These are phyloP conservation scores for Didymella keratinophila DNA, from an alignment of 2,329 filamentous ascomycete species.

Conservation along the genomic window DNA sequence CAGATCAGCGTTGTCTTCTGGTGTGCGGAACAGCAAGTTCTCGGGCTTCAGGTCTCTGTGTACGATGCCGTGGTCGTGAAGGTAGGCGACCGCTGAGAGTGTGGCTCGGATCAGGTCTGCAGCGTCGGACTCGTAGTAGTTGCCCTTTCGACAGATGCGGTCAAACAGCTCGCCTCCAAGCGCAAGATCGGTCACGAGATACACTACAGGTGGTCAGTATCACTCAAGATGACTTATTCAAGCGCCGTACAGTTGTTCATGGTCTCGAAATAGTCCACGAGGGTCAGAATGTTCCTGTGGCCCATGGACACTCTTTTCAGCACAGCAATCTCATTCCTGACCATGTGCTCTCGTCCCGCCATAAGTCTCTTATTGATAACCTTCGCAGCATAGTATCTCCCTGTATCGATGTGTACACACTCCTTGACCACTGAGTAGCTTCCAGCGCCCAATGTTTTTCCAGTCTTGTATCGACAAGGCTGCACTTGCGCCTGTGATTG, in stretches of 20 bases:
- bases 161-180: conserved; percentile 97
- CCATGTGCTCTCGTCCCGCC: conserved; percentile 98
- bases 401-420: conserved; percentile 97
- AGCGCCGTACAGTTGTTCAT: conserved; percentile 84
- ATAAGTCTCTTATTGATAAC: conserved; percentile 99
- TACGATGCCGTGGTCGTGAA: conserved; percentile 98
- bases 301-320: conserved; percentile 99
- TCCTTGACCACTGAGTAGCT: conserved; percentile 99
- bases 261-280: conserved; percentile 99
- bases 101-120: conserved; percentile 94
- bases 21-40: conserved; percentile 94
- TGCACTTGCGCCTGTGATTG: conserved; percentile 70
- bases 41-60: conserved; percentile 98
- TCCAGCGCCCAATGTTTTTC: conserved; percentile 94
- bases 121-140: conserved; percentile 97
- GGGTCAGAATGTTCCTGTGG: conserved; percentile 95
- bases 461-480: conserved; percentile 97
- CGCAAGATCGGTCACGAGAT: conserved; percentile 95
- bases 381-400: conserved; percentile 97
- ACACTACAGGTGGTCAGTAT: conserved; percentile 63
- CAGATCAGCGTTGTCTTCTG: conserved; percentile 96
- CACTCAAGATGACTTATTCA: not conserved
- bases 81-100: conserved; percentile 95
- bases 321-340: conserved; percentile 95
- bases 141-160: conserved; percentile 97